Evolutionary conservation across 2,329 filamentous ascomycete genomes (phyloP), one percentile per base, ranked within the genome.

Genomic region (Aureobasidium sp.): DNA sequence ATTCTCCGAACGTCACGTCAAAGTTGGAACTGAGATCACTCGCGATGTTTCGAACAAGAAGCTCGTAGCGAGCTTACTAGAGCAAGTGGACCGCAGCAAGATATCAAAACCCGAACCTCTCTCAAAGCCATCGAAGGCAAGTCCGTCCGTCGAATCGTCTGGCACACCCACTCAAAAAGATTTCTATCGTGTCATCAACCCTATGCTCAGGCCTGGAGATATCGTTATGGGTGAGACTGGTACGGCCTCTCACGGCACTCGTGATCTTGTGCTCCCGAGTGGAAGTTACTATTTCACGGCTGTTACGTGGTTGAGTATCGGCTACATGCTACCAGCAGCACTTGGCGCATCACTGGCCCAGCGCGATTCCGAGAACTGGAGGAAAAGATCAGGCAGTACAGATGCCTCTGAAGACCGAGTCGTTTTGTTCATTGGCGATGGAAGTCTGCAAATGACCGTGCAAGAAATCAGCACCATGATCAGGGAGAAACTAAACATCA

Each of bases 381-480:
- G 26, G 57, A 39, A 39, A 3, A 47, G 42, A 39, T 32, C 27
- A n/a, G 32, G 55, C 32, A 47, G 15, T 17, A n/a, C 20, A 29
- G 23, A 13, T n/a, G 60, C 17, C 17, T 62, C 62, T 56, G 15
- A 51, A 46, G 34, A 51, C 26, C 44, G 46, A 32, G 62, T 51
- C 10, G 46, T 60, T 10, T 26, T 60, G 2, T 60, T 60, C 41
- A 47, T 55, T 5, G 58, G 64, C 5, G 58, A 67, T 47, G 57
- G 55, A 37, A 90, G 87, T 63, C 87, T 95, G 74, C 90, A 96
- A 73, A 80, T 96, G 63, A 95, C 90, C 0, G 87, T 84, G 0
- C 91, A 96, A 72, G 91, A 95, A 75, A 72, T 96, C 66, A 89
- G 86, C 74, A 94, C 90, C 13, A 93, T 96, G 82, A 84, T 96